Evolutionary conservation across 805 yeast genomes (phyloP), one percentile per base, ranked within the genome.

Genomic region (Millerozyma miso): DNA sequence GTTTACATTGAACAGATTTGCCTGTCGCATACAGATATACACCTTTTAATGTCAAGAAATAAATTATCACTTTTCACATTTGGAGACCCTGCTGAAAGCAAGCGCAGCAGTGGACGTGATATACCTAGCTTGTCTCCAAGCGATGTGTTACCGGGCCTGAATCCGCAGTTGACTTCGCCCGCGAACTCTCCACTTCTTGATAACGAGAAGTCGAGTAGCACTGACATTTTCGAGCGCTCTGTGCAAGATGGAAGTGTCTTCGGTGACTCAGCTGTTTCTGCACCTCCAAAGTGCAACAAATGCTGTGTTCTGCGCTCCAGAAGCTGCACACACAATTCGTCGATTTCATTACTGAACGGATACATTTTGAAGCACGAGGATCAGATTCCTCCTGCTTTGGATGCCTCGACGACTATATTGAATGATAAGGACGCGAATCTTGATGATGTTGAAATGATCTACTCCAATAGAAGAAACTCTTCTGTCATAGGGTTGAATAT

Each of bases 371-470:
- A 74, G 31, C 62, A 68, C 6, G 83, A 87, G 59, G 85, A 88
- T 60, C 77, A 64, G 51, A 85, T 88, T 16, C 85, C 95, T 1
- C 90, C 96, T 0, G 87, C 87, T 4, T 68, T 88, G 51, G 95
- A 87, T 53, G 76, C 76, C 17, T 88, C 95, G 6, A 77, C 93
- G 3, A 74, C 81, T 15, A 79, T 83, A 46, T 68, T 85, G 31
- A 71, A 81, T 35, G 76, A 81, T 12, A 81, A 80, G 52, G 63
- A 69, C 35, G 69, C 84, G 3, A 78, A 83, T 53, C 73, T 88
- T 46, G 83, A 85, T 50, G 74, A 77, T 42, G 80, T 86, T 12
- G 90, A 85, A 46, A 77, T 88, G 63, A 80, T 87, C 14, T 81
- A 81, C 52, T 67, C 83, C 31, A 53, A 52, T 35, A 67, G 83